These are phyloP conservation scores for Komagataella ulmi DNA, from an alignment of 805 yeast species.

Conservation along the genomic window DNA sequence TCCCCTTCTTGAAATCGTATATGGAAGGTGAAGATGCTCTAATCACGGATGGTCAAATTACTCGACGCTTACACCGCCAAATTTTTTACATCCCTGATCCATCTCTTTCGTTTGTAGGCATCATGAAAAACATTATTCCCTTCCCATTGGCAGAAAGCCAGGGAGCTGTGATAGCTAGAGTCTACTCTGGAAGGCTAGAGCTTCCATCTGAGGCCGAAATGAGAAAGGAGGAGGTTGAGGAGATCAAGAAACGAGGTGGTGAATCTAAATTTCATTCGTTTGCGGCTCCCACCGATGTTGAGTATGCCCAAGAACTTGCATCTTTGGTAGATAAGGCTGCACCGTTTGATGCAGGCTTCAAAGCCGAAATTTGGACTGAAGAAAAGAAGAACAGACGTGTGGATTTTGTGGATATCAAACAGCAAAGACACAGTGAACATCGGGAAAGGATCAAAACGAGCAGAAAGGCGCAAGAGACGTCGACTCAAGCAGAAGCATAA, in stretches of 20 bases:
- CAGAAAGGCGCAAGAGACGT: no score
- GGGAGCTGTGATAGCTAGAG: slow-evolving; percentile 27
- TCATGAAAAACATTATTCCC: slow-evolving; percentile 33
- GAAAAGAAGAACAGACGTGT: slow-evolving; percentile 7
- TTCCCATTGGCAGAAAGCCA: slow-evolving; percentile 38
- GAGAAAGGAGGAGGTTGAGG: slow-evolving; percentile 17
- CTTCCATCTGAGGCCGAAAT: slow-evolving; percentile 26
- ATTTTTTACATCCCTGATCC: slow-evolving; percentile 33
- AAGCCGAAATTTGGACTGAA: slow-evolving; percentile 17
- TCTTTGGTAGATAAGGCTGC: slow-evolving; percentile 22
- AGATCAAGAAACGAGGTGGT: slow-evolving; percentile 28
- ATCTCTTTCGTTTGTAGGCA: slow-evolving; percentile 25
- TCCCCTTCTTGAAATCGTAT: slow-evolving; percentile 42
- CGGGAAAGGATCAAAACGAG: no score
- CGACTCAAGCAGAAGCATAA: no score
- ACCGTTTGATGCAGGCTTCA: slow-evolving; percentile 14
- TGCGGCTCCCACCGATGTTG: slow-evolving; percentile 42
- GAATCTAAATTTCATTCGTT: slow-evolving; percentile 38
- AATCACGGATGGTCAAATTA: slow-evolving; percentile 20
- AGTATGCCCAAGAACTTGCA: slow-evolving; percentile 36
- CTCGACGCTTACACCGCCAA: slow-evolving; percentile 29
- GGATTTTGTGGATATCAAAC: no score
- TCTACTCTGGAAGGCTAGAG: slow-evolving; percentile 25
- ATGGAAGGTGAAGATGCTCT: slow-evolving; percentile 12
- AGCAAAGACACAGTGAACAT: no score